Evolutionary conservation across 2,329 filamentous ascomycete genomes (phyloP).

Genomic region (Colletotrichum gigasporum): DNA sequence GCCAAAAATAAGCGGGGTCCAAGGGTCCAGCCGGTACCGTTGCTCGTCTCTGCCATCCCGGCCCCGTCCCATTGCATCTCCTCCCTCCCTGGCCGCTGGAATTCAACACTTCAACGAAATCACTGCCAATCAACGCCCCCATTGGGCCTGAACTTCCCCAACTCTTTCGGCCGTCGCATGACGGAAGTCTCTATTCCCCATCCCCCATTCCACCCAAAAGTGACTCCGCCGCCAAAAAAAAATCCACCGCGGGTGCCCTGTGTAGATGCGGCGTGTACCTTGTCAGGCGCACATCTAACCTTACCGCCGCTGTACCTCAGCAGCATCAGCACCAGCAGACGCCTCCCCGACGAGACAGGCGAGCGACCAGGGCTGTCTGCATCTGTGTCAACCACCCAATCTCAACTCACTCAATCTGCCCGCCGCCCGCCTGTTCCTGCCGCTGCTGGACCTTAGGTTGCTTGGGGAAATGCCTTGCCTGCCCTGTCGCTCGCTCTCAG

Average conservation of each 20-base stretch:
- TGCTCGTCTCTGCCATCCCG: slow-evolving; percentile 18
- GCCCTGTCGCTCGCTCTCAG: too few species aligned
- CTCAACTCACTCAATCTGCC: slow-evolving; percentile 19
- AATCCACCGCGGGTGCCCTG: background rate
- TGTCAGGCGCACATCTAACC: background rate
- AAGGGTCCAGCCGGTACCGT: slow-evolving; percentile 23
- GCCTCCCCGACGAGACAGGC: too few species aligned
- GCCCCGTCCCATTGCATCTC: slow-evolving; percentile 21
- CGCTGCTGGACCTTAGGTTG: slow-evolving; percentile 23
- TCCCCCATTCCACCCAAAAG: slow-evolving; percentile 27
- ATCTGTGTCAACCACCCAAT: background rate
- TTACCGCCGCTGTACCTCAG: background rate
- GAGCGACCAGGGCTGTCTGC: background rate
- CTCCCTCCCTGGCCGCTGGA: slow-evolving; percentile 26
- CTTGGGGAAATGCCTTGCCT: slow-evolving; percentile 15
- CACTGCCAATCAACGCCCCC: slow-evolving; percentile 12
- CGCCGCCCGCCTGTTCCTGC: slow-evolving; percentile 16
- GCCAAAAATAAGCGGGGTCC: slow-evolving; percentile 23
- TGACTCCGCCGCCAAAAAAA: slow-evolving; percentile 1
- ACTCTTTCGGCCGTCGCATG: slow-evolving; percentile 38
- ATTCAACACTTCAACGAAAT: slow-evolving; percentile 41
- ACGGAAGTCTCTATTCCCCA: slow-evolving; percentile 32
- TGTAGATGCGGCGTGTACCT: background rate
- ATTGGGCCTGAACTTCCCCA: slow-evolving; percentile 39
- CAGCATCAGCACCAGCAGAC: background rate